Evolutionary conservation across 2,329 filamentous ascomycete species (phyloP).

Genomic region (Botryosphaeria dothidea): DNA sequence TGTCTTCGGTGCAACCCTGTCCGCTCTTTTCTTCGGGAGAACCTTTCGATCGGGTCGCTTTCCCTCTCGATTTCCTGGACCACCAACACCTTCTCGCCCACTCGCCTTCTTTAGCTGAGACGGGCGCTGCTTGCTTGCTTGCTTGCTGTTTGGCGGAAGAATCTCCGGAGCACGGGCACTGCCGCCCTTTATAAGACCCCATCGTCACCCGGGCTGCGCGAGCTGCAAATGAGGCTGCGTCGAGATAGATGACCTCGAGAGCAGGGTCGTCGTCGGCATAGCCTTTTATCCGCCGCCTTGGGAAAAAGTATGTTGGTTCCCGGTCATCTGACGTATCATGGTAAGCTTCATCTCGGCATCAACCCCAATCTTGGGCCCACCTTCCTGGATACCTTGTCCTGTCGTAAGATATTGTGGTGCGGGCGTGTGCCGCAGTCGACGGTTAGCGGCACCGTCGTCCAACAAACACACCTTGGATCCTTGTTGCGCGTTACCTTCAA

Average conservation of each 20-base stretch:
- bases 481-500: no score
- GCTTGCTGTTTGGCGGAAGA: neutral
- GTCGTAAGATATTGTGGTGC: no score
- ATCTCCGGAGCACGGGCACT: conserved; percentile 7
- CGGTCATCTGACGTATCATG: neutral
- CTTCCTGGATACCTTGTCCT: no score
- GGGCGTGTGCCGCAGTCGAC: no score
- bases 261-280: neutral
- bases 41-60: neutral
- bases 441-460: no score
- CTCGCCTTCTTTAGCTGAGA: neutral
- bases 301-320: neutral
- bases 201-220: neutral
- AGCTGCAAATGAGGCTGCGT: neutral
- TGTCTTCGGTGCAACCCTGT: neutral
- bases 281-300: neutral
- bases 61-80: neutral
- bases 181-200: neutral
- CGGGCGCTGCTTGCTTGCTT: neutral
- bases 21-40: neutral
- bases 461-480: no score
- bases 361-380: no score
- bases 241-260: neutral
- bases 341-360: no score
- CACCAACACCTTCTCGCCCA: neutral